Evolutionary conservation across 306 rosid genomes (phyloP).

Genomic region (Cicer pinnatifidum): DNA sequence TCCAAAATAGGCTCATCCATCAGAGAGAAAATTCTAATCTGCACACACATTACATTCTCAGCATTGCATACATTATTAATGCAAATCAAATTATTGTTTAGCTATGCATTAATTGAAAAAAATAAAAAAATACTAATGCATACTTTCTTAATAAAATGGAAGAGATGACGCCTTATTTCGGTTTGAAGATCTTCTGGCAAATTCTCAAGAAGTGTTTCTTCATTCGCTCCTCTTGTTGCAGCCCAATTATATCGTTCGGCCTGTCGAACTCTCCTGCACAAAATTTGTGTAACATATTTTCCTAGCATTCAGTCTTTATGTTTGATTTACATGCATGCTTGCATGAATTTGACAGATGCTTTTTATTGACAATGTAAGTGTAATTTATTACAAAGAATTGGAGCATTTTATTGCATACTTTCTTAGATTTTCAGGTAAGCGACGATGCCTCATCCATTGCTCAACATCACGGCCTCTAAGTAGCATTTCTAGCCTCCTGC

Average conservation of each 20-base stretch:
- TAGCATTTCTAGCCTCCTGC: conserved; percentile 80
- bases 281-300: neutral
- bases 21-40: conserved; percentile 79
- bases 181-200: conserved; percentile 88
- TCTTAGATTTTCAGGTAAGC: conserved; percentile 65
- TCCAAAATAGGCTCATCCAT: conserved; percentile 84
- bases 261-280: conserved; percentile 65
- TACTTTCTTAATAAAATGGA: conserved; percentile 49
- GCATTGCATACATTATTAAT: conserved; percentile 15
- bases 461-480: conserved; percentile 82
- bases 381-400: conserved; percentile 5
- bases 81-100: conserved; percentile 2
- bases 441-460: conserved; percentile 93
- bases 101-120: neutral
- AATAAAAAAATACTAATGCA: neutral
- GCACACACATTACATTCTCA: conserved; percentile 21
- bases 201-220: conserved; percentile 70
- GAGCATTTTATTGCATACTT: conserved; percentile 47
- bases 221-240: conserved; percentile 91
- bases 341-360: neutral
- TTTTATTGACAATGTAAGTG: neutral
- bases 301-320: neutral
- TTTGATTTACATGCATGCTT: too few relatives aligned
- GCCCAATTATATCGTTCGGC: conserved; percentile 89
- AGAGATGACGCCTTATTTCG: conserved; percentile 89